Conservation (phyloP, 192 early-diverging fungal species). For the Podochytrium sp. region DNA sequence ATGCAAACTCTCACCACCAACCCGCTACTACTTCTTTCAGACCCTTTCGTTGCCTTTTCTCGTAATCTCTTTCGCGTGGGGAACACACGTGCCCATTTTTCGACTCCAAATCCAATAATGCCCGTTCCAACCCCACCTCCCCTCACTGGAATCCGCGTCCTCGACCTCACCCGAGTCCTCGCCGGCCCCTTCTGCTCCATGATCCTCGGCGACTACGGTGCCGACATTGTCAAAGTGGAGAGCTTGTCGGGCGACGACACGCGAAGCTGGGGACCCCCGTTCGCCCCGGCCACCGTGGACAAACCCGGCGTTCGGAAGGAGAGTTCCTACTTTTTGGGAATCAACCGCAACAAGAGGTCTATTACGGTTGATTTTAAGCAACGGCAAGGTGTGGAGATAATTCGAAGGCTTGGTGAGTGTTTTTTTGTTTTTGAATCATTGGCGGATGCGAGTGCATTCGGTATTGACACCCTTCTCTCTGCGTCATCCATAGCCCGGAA, state of each 20-base stretch:
- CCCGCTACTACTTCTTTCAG: too few relatives aligned
- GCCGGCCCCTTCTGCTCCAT: slow-evolving; percentile 55
- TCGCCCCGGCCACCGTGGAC: slow-evolving; percentile 41
- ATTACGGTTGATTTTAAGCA: slow-evolving; percentile 85
- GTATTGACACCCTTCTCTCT: not conserved
- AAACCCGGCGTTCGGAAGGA: slow-evolving; percentile 52
- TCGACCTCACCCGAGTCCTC: slow-evolving; percentile 50
- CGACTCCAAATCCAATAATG: too few relatives aligned
- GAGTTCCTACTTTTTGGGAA: slow-evolving; percentile 87
- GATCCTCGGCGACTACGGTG: slow-evolving; percentile 55
- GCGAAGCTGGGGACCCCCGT: slow-evolving; percentile 70
- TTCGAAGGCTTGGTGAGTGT: slow-evolving; percentile 73
- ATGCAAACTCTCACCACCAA: too few relatives aligned
- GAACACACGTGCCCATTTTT: too few relatives aligned
- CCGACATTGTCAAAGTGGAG: slow-evolving; percentile 91
- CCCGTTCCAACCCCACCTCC: slow-evolving; percentile 24
- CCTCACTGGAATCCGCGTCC: slow-evolving; percentile 37
- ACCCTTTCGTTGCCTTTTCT: too few relatives aligned
- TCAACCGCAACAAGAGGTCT: slow-evolving; percentile 93
- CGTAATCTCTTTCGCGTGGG: too few relatives aligned
- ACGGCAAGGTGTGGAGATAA: slow-evolving; percentile 60
- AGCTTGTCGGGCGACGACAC: slow-evolving; percentile 72
- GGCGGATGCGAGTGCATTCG: slow-evolving; percentile 14
- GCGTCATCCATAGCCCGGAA: not conserved
- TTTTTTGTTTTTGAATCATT: not conserved